A percentile compares a stretch with the other conserved stretches of the same genome.
These are phyloP conservation scores for Cerrena zonata DNA, from an alignment of 1,284 basidiomycete species.

Conservation along the genomic window DNA sequence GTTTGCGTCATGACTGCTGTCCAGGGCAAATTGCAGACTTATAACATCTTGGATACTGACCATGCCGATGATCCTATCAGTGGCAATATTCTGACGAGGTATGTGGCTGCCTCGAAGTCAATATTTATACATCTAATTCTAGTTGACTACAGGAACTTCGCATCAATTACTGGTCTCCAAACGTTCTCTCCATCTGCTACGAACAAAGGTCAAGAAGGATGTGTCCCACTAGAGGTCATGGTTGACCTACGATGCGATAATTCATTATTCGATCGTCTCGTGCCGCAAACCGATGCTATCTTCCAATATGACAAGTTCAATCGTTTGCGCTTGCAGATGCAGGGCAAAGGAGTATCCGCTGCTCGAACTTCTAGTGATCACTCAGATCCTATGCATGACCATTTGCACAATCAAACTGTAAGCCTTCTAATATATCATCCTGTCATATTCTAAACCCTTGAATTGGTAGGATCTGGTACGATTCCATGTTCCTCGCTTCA, in stretches of 20 bases:
- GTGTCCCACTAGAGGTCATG: slow-evolving; percentile 84
- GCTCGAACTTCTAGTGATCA: slow-evolving; percentile 31
- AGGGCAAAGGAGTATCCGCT: slow-evolving; percentile 61
- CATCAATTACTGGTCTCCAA: slow-evolving; percentile 63
- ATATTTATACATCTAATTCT: neutral
- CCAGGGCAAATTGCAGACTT: slow-evolving; percentile 78
- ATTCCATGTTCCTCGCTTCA: slow-evolving; percentile 79
- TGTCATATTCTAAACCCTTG: slow-evolving; percentile 1
- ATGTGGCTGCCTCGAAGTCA: slow-evolving; percentile 11
- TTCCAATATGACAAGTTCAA: slow-evolving; percentile 95
- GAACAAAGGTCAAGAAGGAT: slow-evolving; percentile 37
- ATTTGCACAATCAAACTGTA: slow-evolving; percentile 79
- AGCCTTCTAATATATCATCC: slow-evolving; percentile 15
- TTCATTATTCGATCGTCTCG: slow-evolving; percentile 80
- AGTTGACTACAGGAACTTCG: slow-evolving; percentile 21
- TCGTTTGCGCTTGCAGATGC: slow-evolving; percentile 67
- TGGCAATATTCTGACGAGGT: slow-evolving; percentile 84
- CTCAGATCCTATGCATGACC: slow-evolving; percentile 43
- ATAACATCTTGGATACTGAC: slow-evolving; percentile 74
- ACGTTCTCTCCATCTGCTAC: slow-evolving; percentile 72
- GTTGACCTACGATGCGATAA: slow-evolving; percentile 81
- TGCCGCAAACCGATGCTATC: slow-evolving; percentile 82
- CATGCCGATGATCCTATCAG: slow-evolving; percentile 82
- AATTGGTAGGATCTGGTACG: slow-evolving; percentile 68
- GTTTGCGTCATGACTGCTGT: slow-evolving; percentile 79